phyloP scores from a whole-genome alignment of 306 rosid species.

The Pueraria montana region DNA sequence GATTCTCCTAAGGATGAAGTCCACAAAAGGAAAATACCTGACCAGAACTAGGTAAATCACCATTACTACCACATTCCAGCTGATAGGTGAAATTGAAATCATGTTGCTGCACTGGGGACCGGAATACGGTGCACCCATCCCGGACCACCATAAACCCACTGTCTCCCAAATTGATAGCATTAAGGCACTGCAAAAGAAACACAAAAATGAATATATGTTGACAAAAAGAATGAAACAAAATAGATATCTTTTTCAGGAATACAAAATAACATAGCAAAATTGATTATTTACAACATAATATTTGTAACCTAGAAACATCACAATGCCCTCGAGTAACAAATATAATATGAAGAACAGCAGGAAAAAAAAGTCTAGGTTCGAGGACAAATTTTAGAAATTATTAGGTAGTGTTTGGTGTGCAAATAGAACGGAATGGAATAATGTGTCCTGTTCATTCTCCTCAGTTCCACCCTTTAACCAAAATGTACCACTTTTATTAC shows the following conservation, averaged over 20 bases:
- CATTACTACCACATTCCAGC: slow-evolving; percentile 75
- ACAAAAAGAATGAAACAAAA: slow-evolving; percentile 30
- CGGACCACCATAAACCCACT: slow-evolving; percentile 98
- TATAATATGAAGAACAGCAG: background rate
- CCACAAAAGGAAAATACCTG: slow-evolving; percentile 64
- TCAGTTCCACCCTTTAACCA: background rate
- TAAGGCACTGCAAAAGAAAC: slow-evolving; percentile 72
- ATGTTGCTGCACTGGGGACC: slow-evolving; percentile 98
- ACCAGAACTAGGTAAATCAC: slow-evolving; percentile 99
- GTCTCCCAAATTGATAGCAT: slow-evolving; percentile 96
- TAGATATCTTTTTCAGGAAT: slow-evolving; percentile 9
- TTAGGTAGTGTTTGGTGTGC: background rate
- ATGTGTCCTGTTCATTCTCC: background rate
- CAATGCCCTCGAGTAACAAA: background rate
- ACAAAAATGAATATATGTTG: slow-evolving; percentile 38
- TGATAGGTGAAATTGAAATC: slow-evolving; percentile 97
- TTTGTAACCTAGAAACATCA: slow-evolving; percentile 12
- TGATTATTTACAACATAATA: slow-evolving; percentile 10
- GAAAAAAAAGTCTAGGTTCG: background rate
- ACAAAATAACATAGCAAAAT: slow-evolving; percentile 31
- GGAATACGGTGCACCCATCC: slow-evolving; percentile 89
- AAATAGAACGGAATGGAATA: background rate
- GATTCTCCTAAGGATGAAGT: background rate
- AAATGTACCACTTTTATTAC: background rate
- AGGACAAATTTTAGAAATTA: slow-evolving; percentile 10